phyloP scores from a whole-genome alignment of 2,329 filamentous ascomycete genomes.

The Botrytis paeoniae region DNA sequence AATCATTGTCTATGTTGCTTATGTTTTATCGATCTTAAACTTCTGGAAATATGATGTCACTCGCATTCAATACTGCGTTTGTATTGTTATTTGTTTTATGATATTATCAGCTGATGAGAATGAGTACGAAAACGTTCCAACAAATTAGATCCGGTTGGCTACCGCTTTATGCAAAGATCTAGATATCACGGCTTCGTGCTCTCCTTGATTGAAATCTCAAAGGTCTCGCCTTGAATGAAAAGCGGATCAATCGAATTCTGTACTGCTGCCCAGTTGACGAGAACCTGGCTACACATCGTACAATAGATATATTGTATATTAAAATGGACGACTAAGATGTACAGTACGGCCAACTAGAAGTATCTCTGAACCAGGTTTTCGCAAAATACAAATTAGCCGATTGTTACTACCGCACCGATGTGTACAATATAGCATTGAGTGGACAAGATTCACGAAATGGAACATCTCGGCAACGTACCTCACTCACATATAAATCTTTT shows the following conservation, averaged over 20 bases:
- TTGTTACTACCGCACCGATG: slow-evolving; percentile 18
- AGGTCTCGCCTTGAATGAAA: slow-evolving; percentile 9
- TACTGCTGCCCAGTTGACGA: slow-evolving; percentile 21
- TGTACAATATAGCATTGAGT: slow-evolving; percentile 15
- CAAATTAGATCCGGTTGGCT: slow-evolving; percentile 15
- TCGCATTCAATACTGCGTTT: background rate
- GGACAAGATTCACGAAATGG: slow-evolving; percentile 21
- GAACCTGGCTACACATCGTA: slow-evolving; percentile 18
- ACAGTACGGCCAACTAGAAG: background rate
- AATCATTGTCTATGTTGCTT: background rate
- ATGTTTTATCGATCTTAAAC: background rate
- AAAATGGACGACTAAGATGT: background rate
- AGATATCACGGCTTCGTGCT: slow-evolving; percentile 14
- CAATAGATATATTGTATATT: background rate
- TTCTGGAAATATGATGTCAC: background rate
- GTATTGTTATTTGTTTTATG: background rate
- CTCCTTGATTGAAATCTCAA: background rate
- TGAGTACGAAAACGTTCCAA: slow-evolving; percentile 7
- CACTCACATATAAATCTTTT: background rate
- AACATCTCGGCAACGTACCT: slow-evolving; percentile 13
- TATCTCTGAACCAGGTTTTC: slow-evolving; percentile 14
- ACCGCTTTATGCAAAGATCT: slow-evolving; percentile 19
- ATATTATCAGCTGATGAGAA: slow-evolving; percentile 13
- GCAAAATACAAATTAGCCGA: slow-evolving; percentile 18
- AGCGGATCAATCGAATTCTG: slow-evolving; percentile 19